These are phyloP conservation scores for Xylaria nigripes DNA, from an alignment of 495 filamentous ascomycete species.

Conservation along the genomic window DNA sequence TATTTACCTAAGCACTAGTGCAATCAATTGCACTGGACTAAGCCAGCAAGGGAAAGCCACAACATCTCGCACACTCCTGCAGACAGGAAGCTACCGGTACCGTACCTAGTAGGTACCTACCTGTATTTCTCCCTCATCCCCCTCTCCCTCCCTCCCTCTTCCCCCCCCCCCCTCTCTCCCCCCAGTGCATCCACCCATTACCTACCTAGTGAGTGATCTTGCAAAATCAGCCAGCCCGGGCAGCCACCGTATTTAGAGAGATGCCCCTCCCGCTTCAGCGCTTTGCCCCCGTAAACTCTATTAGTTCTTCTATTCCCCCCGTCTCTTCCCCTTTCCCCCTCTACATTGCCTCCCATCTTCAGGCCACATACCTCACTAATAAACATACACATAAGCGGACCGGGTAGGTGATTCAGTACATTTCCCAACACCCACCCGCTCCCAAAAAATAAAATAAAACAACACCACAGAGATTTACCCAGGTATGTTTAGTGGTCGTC, in stretches of 20 bases:
- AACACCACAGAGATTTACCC: not conserved
- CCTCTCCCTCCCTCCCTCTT: too few relatives aligned
- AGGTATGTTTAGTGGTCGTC: too few relatives aligned
- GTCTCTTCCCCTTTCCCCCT: conserved; percentile 5
- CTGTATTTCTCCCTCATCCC: conserved; percentile 8
- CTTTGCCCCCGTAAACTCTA: conserved; percentile 23
- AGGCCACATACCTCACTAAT: not conserved
- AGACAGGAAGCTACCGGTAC: too few relatives aligned
- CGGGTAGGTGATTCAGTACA: not conserved
- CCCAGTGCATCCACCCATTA: conserved; percentile 9
- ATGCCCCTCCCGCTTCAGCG: conserved; percentile 23
- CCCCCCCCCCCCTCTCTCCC: too few relatives aligned
- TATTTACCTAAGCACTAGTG: not conserved
- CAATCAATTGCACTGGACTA: not conserved
- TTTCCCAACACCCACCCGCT: too few relatives aligned
- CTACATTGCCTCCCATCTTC: conserved; percentile 11
- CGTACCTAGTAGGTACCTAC: not conserved
- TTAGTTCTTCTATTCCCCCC: conserved; percentile 19
- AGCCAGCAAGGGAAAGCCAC: conserved; percentile 4
- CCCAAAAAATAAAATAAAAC: not conserved
- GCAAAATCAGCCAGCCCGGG: conserved; percentile 27
- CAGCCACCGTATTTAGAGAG: conserved; percentile 24
- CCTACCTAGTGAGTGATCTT: conserved; percentile 14
- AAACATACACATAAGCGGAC: not conserved
- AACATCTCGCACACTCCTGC: not conserved